These are phyloP conservation scores for Pleurostoma richardsiae DNA, from an alignment of 2,329 filamentous ascomycete species.

Conservation along the genomic window DNA sequence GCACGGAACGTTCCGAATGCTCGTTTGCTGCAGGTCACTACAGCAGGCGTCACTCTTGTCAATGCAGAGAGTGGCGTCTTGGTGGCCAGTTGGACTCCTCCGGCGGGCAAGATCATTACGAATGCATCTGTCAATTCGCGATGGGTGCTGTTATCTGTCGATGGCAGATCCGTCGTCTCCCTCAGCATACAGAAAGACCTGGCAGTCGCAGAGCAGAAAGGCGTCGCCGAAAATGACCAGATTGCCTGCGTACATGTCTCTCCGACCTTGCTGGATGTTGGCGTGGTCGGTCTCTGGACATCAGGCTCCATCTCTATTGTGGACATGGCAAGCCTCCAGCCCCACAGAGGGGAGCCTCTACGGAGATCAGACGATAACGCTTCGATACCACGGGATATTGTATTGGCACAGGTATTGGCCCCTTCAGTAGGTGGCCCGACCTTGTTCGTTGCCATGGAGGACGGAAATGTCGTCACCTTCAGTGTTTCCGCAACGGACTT, in stretches of 20 bases:
- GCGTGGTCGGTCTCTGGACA: slow-evolving; percentile 83
- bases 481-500: slow-evolving; percentile 59
- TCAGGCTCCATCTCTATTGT: slow-evolving; percentile 75
- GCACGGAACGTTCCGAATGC: slow-evolving; percentile 60
- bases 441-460: slow-evolving; percentile 84
- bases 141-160: slow-evolving; percentile 67
- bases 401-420: slow-evolving; percentile 73
- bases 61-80: slow-evolving; percentile 52
- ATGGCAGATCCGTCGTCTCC: slow-evolving; percentile 67
- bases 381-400: slow-evolving; percentile 78
- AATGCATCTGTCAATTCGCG: slow-evolving; percentile 70
- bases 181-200: slow-evolving; percentile 59
- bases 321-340: slow-evolving; percentile 59
- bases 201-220: slow-evolving; percentile 50
- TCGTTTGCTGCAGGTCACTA: slow-evolving; percentile 72
- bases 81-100: slow-evolving; percentile 54
- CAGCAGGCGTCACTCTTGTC: slow-evolving; percentile 54
- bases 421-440: slow-evolving; percentile 56
- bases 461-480: slow-evolving; percentile 86
- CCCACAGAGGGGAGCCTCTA: slow-evolving; percentile 60
- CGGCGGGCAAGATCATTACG: slow-evolving; percentile 57
- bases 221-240: slow-evolving; percentile 64
- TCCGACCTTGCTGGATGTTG: slow-evolving; percentile 55
- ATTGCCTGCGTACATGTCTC: slow-evolving; percentile 81
- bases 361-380: slow-evolving; percentile 58